These are phyloP conservation scores for Hypericum perforatum DNA, from an alignment of 345 rosid species.

Conservation along the genomic window DNA sequence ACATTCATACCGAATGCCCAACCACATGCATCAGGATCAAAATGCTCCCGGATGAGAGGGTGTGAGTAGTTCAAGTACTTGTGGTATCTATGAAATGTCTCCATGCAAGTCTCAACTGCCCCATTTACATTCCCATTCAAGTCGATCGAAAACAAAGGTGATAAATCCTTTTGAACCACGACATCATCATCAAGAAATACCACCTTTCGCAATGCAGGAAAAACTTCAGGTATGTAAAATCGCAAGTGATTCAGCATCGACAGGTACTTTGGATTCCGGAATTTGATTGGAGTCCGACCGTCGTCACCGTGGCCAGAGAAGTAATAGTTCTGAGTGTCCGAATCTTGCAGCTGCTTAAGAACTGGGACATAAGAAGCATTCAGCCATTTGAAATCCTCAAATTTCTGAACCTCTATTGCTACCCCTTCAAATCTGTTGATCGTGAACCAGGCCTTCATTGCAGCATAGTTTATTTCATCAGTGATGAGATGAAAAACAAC, in stretches of 20 bases:
- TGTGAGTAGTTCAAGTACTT: conserved; percentile 30
- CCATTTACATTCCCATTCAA: conserved; percentile 80
- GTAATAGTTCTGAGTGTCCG: conserved; percentile 80
- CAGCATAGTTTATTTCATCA: conserved; percentile 68
- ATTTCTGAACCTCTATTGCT: conserved; percentile 75
- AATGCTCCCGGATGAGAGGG: conserved; percentile 77
- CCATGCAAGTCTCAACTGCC: conserved; percentile 99
- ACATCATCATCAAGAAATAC: conserved; percentile 90
- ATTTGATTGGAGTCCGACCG: conserved; percentile 73
- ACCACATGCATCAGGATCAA: conserved; percentile 95
- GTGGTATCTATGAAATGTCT: conserved; percentile 74
- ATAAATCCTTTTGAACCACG: conserved; percentile 43
- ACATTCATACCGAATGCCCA: conserved; percentile 98
- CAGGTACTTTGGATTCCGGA: conserved; percentile 82
- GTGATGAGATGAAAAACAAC: conserved; percentile 83
- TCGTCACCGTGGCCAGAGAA: conserved; percentile 68
- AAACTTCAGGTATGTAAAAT: conserved; percentile 86
- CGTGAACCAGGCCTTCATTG: conserved; percentile 85
- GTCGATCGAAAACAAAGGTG: conserved; percentile 36
- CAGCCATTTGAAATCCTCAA: conserved; percentile 83
- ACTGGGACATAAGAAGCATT: conserved; percentile 93
- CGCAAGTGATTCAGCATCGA: conserved; percentile 89
- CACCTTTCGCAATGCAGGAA: conserved; percentile 66
- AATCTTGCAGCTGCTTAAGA: conserved; percentile 89
- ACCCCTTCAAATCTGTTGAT: conserved; percentile 59